phyloP scores from a whole-genome alignment of 768 basidiomycete genomes.

The Pisolithus marmoratus region DNA sequence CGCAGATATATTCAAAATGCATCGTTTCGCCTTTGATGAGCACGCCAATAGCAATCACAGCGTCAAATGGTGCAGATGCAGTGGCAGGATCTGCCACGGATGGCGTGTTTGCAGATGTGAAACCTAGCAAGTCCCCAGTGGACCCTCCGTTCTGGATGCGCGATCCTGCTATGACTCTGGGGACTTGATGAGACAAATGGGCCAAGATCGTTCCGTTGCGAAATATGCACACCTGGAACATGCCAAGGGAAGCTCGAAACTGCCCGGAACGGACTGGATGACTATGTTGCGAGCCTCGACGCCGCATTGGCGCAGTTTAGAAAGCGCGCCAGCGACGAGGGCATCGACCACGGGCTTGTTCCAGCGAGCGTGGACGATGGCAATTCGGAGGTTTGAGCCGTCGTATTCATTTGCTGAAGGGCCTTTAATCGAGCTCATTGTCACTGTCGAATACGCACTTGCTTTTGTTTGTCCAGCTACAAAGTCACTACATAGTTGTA shows the following conservation, averaged over 20 bases:
- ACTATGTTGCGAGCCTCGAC: conserved; percentile 90
- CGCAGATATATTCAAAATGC: conserved; percentile 99
- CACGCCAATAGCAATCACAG: conserved; percentile 94
- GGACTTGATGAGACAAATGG: conserved; percentile 5
- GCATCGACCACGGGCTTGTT: conserved; percentile 85
- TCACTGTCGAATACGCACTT: not conserved
- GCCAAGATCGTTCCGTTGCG: not conserved
- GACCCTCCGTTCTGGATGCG: conserved; percentile 74
- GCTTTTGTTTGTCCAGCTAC: not conserved
- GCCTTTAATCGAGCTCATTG: conserved; percentile 65
- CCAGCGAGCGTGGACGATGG: conserved; percentile 96
- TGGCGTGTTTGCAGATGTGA: conserved; percentile 32
- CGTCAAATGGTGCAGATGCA: conserved; percentile 73
- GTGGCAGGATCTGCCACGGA: conserved; percentile 42
- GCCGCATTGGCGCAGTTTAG: conserved; percentile 76
- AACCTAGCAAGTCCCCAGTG: conserved; percentile 69
- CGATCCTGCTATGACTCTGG: conserved; percentile 84
- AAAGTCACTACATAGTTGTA: not conserved
- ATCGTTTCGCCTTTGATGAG: conserved; percentile 97
- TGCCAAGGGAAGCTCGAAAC: conserved; percentile 88
- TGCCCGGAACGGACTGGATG: conserved; percentile 88
- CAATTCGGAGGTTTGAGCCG: conserved; percentile 75
- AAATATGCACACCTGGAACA: conserved; percentile 65
- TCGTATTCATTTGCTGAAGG: conserved; percentile 60
- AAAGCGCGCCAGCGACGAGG: conserved; percentile 72